These are phyloP conservation scores for Solanum chilense DNA, from an alignment of 257 asterid genomes.

Conservation along the genomic window DNA sequence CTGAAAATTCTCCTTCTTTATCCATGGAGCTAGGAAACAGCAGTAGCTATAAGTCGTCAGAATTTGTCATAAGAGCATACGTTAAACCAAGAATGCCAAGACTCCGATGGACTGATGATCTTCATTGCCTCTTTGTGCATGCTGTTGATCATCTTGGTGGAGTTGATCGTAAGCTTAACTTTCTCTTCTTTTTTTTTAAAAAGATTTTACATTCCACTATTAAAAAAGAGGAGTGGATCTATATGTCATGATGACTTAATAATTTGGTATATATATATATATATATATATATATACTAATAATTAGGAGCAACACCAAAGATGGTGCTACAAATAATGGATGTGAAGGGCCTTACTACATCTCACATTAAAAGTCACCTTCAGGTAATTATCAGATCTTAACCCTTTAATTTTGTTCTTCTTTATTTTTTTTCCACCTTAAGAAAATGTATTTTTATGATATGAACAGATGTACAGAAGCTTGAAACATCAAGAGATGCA, in stretches of 20 bases:
- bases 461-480: slow-evolving; percentile 67
- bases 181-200: no score
- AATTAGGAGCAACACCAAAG: slow-evolving; percentile 71
- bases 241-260: not conserved
- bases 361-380: slow-evolving; percentile 80
- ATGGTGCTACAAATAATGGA: slow-evolving; percentile 69
- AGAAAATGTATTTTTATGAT: not conserved
- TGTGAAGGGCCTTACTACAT: slow-evolving; percentile 54
- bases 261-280: no score
- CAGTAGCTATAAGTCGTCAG: not conserved
- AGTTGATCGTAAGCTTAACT: slow-evolving; percentile 41
- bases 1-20: not conserved
- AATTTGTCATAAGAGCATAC: slow-evolving; percentile 33
- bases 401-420: no score
- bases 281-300: not conserved
- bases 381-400: slow-evolving; percentile 28
- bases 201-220: not conserved
- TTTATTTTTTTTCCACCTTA: not conserved
- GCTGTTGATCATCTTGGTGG: slow-evolving; percentile 68
- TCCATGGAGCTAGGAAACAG: not conserved
- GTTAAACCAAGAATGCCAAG: slow-evolving; percentile 51
- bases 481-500: slow-evolving; percentile 50
- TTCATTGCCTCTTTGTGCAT: slow-evolving; percentile 48
- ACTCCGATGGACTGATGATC: slow-evolving; percentile 55
- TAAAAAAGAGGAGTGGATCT: no score